A percentile compares a stretch with the other conserved stretches of the same genome.
These are phyloP conservation scores for Penicillium alfredii DNA, from an alignment of 495 filamentous ascomycete species.

Conservation along the genomic window DNA sequence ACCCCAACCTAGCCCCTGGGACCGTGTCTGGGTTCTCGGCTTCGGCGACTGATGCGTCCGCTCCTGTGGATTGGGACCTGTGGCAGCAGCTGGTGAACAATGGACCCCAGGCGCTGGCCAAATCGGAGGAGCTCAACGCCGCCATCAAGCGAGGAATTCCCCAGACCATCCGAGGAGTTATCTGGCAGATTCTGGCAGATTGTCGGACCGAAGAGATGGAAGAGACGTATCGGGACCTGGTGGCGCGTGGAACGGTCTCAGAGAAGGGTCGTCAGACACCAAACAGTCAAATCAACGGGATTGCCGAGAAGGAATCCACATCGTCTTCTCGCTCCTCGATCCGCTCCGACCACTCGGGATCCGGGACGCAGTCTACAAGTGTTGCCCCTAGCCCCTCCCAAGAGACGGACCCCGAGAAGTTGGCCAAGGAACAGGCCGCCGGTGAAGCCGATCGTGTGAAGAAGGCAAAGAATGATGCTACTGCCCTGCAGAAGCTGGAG, in stretches of 20 bases:
- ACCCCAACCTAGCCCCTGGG: slow-evolving; percentile 66
- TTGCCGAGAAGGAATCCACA: slow-evolving; percentile 53
- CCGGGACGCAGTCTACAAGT: slow-evolving; percentile 54
- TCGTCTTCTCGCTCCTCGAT: slow-evolving; percentile 74
- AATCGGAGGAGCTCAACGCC: slow-evolving; percentile 77
- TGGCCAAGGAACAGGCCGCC: slow-evolving; percentile 59
- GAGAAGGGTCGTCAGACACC: slow-evolving; percentile 54
- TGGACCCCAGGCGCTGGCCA: slow-evolving; percentile 81
- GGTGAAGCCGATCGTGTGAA: slow-evolving; percentile 61
- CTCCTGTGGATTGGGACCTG: slow-evolving; percentile 89
- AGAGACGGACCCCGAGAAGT: slow-evolving; percentile 58
- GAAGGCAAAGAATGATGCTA: slow-evolving; percentile 71
- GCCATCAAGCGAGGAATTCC: slow-evolving; percentile 94
- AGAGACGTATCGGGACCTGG: slow-evolving; percentile 76
- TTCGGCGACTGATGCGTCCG: slow-evolving; percentile 56
- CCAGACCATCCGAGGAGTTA: slow-evolving; percentile 86
- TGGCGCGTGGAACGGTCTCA: slow-evolving; percentile 74
- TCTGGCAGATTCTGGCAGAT: slow-evolving; percentile 95
- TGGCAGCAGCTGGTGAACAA: slow-evolving; percentile 96
- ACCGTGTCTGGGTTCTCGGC: slow-evolving; percentile 72
- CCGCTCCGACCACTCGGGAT: slow-evolving; percentile 71
- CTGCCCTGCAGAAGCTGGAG: slow-evolving; percentile 71
- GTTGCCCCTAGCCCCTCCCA: slow-evolving; percentile 52
- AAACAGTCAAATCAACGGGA: slow-evolving; percentile 39
- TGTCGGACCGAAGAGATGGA: slow-evolving; percentile 90